Evolutionary conservation across 306 rosid species (phyloP).

Genomic region (Leucaena leucocephala): DNA sequence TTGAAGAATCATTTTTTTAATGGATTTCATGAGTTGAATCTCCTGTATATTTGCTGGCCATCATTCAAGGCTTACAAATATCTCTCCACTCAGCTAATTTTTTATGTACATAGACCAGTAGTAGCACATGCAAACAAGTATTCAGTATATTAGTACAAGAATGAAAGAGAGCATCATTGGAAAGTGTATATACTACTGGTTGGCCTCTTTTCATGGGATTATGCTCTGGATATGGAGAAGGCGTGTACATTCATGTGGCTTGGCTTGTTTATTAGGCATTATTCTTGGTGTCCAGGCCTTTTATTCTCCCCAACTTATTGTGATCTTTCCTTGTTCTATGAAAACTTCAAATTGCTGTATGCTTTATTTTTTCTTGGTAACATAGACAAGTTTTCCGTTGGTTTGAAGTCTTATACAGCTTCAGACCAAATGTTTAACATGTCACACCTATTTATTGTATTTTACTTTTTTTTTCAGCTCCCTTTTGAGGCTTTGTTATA

Average conservation of each 20-base stretch:
- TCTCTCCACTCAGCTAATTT: neutral
- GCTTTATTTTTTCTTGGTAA: constrained; percentile 4
- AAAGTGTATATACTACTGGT: neutral
- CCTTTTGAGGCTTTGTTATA: constrained; percentile 56
- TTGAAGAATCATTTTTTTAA: neutral
- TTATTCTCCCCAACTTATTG: neutral
- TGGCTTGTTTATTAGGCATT: neutral
- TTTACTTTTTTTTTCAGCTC: constrained; percentile 49
- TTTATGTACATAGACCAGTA: constrained; percentile 2
- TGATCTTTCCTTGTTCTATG: neutral
- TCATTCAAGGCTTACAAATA: neutral
- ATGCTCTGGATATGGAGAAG: neutral
- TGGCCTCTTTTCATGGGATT: neutral
- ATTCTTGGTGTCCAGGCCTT: neutral
- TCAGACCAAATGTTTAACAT: constrained; percentile 1
- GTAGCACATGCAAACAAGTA: neutral
- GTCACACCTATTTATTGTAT: neutral
- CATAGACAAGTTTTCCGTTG: neutral
- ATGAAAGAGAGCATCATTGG: neutral
- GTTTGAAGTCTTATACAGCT: constrained; percentile 12
- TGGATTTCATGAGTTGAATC: neutral
- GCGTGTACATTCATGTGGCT: neutral
- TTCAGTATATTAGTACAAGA: neutral
- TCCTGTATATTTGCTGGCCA: neutral
- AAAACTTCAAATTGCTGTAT: neutral